Base-by-base conservation (phyloP, 2,329 filamentous ascomycete species). In the Exutisphaerella laricina region DNA sequence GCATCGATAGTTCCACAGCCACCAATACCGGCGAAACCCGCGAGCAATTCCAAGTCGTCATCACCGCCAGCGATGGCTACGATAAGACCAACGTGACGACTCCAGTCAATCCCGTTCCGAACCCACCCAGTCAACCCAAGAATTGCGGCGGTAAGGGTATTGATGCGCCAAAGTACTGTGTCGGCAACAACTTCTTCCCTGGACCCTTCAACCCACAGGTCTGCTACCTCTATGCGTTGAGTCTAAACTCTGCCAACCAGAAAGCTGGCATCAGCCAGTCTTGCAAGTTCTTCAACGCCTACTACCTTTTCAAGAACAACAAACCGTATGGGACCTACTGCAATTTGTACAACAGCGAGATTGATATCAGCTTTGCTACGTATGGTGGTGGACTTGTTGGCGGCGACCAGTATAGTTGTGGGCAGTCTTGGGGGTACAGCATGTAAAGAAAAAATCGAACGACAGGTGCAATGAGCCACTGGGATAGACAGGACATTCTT, bases 211-310 rank as follows among this genome's bases (percentile, higher is more conserved):
- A 61, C 49, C 53, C 58, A 4, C 40, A 53, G 21, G 34, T 56
- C 45, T 63, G 60, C 54, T 45, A 44, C 25, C 40, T 53, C 44
- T 50, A 50, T 29, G 49, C 51, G 8, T 28, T 50, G 17, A 31
- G 37, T 8, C 31, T 53, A 40, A 45, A 51, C 35, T 28, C 28
- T 5, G 53, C 56, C 8, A 39, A 50, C 40, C 9, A 10, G 8
- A 45, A 47, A 23, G 51, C 53, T 14, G 26, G 31, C 4, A 49
- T 39, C 30, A 46, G 31, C 40, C 57, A 53, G 38, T 50, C 46
- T 21, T 55, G 48, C 52, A 57, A 60, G 41, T 56, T 56, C 43
- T 58, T 60, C 52, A 63, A 61, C 41, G 54, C 58, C 4, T 58
- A 55, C 47, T 54, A 51, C 39, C 39, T 60, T 18, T 43, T 56